Conservation (phyloP, 148 eudicot species). For the Arbutus unedo region DNA sequence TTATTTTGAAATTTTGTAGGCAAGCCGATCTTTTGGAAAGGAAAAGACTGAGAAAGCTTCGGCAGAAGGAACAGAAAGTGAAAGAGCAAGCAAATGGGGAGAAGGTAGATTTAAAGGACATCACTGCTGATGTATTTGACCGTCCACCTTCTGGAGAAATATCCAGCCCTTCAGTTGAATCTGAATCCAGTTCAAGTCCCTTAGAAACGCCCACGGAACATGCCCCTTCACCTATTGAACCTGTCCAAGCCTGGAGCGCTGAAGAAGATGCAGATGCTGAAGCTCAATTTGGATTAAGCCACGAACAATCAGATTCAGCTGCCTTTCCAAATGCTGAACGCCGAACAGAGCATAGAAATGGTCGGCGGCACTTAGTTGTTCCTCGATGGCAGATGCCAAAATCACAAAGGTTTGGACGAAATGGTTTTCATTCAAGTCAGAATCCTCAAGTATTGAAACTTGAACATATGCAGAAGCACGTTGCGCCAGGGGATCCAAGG, state of each 20-base stretch:
- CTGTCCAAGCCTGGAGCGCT: constrained; percentile 27
- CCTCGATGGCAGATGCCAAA: constrained; percentile 59
- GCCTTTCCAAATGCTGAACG: constrained; percentile 33
- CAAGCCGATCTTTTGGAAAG: constrained; percentile 65
- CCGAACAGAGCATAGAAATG: constrained; percentile 24
- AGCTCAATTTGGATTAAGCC: constrained; percentile 30
- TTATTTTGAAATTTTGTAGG: constrained; percentile 30
- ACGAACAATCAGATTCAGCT: constrained; percentile 31
- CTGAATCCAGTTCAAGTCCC: constrained; percentile 34
- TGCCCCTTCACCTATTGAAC: constrained; percentile 29
- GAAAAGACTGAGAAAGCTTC: constrained; percentile 70
- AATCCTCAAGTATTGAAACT: constrained; percentile 31
- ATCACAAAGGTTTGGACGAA: constrained; percentile 38
- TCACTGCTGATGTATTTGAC: constrained; percentile 24
- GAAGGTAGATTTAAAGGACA: constrained; percentile 31
- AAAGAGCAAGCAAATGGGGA: constrained; percentile 48
- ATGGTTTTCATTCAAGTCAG: constrained; percentile 42
- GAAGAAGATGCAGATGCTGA: constrained; percentile 33
- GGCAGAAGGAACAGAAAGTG: constrained; percentile 77
- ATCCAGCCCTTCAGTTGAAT: constrained; percentile 31
- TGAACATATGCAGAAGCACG: constrained; percentile 41
- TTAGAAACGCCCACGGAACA: constrained; percentile 28
- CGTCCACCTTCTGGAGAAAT: constrained; percentile 35
- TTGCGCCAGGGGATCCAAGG: constrained; percentile 38
- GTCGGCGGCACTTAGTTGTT: constrained; percentile 30